Percentiles rank a stretch among this genome's conserved stretches.
Conservation (phyloP, 2,329 filamentous ascomycete genomes). For the Aspergillus tubingensis region DNA sequence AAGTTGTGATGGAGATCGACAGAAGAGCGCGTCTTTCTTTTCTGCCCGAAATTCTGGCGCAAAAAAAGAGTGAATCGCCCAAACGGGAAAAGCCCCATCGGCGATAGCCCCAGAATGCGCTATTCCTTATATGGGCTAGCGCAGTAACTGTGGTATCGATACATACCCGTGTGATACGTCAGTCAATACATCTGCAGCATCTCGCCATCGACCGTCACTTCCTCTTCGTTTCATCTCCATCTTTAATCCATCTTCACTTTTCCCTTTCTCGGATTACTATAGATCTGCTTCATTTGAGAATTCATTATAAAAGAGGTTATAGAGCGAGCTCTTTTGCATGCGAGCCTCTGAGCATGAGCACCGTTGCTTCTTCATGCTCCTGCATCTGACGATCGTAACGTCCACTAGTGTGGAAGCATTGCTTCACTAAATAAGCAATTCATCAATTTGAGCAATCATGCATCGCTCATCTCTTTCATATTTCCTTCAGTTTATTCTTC, state of each 20-base stretch:
- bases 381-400: neutral
- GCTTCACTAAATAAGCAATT: neutral
- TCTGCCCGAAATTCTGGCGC: neutral
- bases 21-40: neutral
- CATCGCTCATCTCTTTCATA: neutral
- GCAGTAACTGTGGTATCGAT: neutral
- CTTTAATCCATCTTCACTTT: neutral
- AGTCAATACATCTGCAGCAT: neutral
- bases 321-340: neutral
- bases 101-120: constrained; percentile 19
- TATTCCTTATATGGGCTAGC: constrained; percentile 15
- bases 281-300: neutral
- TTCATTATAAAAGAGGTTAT: neutral
- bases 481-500: constrained; percentile 7
- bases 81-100: constrained; percentile 22
- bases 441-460: neutral
- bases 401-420: too few relatives aligned
- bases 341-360: neutral
- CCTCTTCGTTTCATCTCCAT: neutral
- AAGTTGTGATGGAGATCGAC: neutral
- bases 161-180: neutral
- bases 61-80: constrained; percentile 17
- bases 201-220: constrained; percentile 1
- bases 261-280: neutral
- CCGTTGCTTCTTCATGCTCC: neutral